Evolutionary conservation across 192 early-diverging fungal species (phyloP), one percentile per base, ranked within the genome.

Genomic region (Spizellomyces sp.): DNA sequence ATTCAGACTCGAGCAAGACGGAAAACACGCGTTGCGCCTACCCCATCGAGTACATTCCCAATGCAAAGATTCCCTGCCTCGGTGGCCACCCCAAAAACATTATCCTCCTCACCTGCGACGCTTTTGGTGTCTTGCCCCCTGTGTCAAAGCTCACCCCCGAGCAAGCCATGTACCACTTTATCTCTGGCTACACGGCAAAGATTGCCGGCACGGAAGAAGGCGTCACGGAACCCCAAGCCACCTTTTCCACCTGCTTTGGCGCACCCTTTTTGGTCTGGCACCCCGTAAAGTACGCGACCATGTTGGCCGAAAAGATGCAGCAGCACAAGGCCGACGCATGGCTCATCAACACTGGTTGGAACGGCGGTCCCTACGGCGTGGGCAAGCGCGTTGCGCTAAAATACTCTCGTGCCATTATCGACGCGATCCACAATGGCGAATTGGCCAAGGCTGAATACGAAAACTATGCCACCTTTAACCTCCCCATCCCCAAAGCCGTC

Each of bases 11-110:
- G 57, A 81, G 83, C 42, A 74, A 94, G 27, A 98, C 96, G 36
- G 96, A 98, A 80, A 98, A 98, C 89, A 98, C 96, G 17, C 92
- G 96, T 27, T 94, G 92, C 74, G 92, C 94, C 36, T 98, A 98
- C 84, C 96, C 96, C 42, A 98, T 98, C 78, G 92, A 96, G 64
- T 92, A 86, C 73, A 72, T 72, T 71, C 93, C 94, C 63, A 96
- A 94, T 77, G 96, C 94, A 62, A 91, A 96, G 86, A 69, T 96
- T 46, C 96, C 96, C 58, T 96, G 95, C 75, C 76, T 96, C 22
- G 94, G 92, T 71, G 85, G 88, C 60, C 92, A 94, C 80, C 96
- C 96, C 58, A 87, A 88, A 77, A 98, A 98, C 88, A 96, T 98
- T 66, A 93, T 98, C 77, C 81, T 98, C 69, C 80, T 98, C 67